These are phyloP conservation scores for Ceratocystis cubensis DNA, from an alignment of 2,329 filamentous ascomycete species.

Conservation along the genomic window DNA sequence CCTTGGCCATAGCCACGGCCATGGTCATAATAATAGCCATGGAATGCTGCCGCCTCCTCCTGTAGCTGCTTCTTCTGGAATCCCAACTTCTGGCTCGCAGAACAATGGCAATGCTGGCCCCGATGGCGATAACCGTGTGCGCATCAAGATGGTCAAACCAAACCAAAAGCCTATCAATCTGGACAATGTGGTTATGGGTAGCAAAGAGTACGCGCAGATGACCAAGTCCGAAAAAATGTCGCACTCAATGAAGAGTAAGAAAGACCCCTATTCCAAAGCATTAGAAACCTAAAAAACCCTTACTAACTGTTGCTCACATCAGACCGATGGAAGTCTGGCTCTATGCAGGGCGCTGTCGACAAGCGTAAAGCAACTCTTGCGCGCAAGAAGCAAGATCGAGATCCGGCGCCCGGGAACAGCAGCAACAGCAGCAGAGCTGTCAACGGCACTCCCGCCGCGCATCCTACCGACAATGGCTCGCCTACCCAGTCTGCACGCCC, in stretches of 20 bases:
- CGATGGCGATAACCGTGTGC: conserved; percentile 10
- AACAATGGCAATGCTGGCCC: background rate
- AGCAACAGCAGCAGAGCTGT: background rate
- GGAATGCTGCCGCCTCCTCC: background rate
- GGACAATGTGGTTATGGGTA: conserved; percentile 21
- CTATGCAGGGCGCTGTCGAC: conserved; percentile 47
- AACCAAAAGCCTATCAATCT: conserved; percentile 20
- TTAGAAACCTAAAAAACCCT: background rate
- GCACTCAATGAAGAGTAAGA: conserved; percentile 51
- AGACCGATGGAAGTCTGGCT: conserved; percentile 49
- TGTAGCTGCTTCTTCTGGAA: background rate
- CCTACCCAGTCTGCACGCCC: background rate
- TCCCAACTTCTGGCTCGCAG: background rate
- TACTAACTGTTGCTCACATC: conserved; percentile 25
- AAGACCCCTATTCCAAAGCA: background rate
- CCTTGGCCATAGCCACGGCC: background rate
- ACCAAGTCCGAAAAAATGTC: conserved; percentile 56
- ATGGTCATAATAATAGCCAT: background rate
- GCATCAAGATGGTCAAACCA: conserved; percentile 21
- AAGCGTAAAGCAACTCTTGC: conserved; percentile 49
- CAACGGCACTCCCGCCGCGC: background rate
- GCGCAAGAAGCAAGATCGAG: conserved; percentile 43
- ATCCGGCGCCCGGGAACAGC: conserved; percentile 23
- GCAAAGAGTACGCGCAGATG: conserved; percentile 48
- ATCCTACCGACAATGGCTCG: conserved; percentile 4